Percentiles rank a stretch among this genome's conserved stretches.
phyloP scores from a whole-genome alignment of 73 alveolate species.

The Uronychia binucleata region DNA sequence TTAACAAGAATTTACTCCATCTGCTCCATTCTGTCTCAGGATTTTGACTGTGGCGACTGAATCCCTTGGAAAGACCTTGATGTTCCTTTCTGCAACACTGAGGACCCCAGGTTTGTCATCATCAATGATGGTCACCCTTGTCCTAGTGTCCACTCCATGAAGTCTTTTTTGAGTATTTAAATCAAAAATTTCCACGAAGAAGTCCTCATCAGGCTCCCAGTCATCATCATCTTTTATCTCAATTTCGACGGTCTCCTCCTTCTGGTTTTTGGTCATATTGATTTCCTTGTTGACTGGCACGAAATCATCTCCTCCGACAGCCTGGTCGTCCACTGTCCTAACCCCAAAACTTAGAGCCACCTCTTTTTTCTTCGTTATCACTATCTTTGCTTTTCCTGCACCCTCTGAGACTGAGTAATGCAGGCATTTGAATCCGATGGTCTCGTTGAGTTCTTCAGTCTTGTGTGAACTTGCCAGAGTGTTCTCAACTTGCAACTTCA shows the following conservation, averaged over 20 bases:
- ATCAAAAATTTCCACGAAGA: constrained; percentile 42
- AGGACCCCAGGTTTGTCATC: constrained; percentile 41
- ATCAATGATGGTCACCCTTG: constrained; percentile 44
- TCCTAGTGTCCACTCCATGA: constrained; percentile 46
- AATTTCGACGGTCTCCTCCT: constrained; percentile 19
- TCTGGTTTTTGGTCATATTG: constrained; percentile 12
- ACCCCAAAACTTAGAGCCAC: constrained; percentile 22
- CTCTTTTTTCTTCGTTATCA: constrained; percentile 32
- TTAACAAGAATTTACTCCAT: too few species aligned
- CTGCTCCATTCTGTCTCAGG: constrained; percentile 17
- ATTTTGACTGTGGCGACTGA: constrained; percentile 12
- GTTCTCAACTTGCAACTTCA: constrained; percentile 6
- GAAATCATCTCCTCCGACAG: constrained; percentile 31
- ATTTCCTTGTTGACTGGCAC: constrained; percentile 17
- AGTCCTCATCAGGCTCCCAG: constrained; percentile 63
- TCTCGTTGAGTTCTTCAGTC: constrained; percentile 11
- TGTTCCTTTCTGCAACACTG: constrained; percentile 6
- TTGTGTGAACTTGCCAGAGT: neutral
- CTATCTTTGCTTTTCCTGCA: constrained; percentile 36
- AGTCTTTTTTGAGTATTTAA: constrained; percentile 34
- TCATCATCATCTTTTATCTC: constrained; percentile 53
- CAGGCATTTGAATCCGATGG: constrained; percentile 56
- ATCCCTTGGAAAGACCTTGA: constrained; percentile 45
- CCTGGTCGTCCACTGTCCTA: constrained; percentile 59
- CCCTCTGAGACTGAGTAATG: constrained; percentile 62